Percentiles rank a stretch among this genome's conserved stretches.
phyloP scores from a whole-genome alignment of 169 alveolate genomes.

The Plasmodium adleri region DNA sequence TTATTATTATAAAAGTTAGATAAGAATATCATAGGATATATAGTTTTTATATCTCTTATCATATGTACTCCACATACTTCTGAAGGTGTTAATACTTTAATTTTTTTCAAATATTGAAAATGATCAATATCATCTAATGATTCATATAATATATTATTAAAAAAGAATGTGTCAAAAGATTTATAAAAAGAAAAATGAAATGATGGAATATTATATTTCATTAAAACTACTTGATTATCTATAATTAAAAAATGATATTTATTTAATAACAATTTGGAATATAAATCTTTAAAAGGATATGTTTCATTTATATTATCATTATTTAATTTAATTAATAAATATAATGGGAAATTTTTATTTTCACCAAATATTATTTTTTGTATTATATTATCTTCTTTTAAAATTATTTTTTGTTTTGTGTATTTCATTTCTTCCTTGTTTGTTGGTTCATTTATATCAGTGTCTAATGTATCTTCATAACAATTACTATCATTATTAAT shows the following conservation, averaged over 20 bases:
- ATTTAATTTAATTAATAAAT: constrained; percentile 21
- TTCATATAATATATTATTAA: constrained; percentile 44
- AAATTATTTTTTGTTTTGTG: too few species aligned
- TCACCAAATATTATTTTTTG: neutral
- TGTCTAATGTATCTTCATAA: too few species aligned
- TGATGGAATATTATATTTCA: constrained; percentile 52
- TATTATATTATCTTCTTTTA: neutral
- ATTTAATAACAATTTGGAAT: constrained; percentile 35
- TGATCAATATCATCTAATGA: constrained; percentile 11
- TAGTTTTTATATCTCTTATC: constrained; percentile 45
- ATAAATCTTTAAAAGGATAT: constrained; percentile 1
- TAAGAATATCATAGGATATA: constrained; percentile 50
- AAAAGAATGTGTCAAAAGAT: constrained; percentile 51
- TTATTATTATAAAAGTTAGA: constrained; percentile 45
- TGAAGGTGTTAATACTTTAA: constrained; percentile 16
- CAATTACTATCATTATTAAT: too few species aligned
- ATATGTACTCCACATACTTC: constrained; percentile 50
- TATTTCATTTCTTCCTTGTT: too few species aligned
- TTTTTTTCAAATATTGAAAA: constrained; percentile 24
- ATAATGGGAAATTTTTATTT: constrained; percentile 11
- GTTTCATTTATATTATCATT: constrained; percentile 26
- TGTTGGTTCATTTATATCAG: too few species aligned
- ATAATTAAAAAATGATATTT: constrained; percentile 49
- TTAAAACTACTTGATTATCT: constrained; percentile 51
- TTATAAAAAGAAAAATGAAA: constrained; percentile 40